phyloP scores from a whole-genome alignment of 2,329 filamentous ascomycete genomes.

The Colletotrichum echinochloae region DNA sequence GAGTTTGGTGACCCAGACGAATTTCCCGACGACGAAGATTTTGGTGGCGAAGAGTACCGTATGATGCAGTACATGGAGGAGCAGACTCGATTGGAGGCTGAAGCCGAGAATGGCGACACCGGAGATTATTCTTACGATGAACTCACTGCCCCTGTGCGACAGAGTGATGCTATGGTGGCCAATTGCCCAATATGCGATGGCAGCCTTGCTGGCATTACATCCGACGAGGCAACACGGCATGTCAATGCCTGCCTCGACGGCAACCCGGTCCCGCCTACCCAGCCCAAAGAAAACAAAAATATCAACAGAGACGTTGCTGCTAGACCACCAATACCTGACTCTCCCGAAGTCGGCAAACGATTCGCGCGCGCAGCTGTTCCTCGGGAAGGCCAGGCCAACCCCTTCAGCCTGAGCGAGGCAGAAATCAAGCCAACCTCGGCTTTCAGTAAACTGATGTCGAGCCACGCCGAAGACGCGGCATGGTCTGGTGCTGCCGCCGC shows the following conservation, averaged over 20 bases:
- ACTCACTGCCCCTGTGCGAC: slow-evolving; percentile 47
- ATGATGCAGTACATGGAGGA: slow-evolving; percentile 81
- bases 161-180: slow-evolving; percentile 50
- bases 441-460: slow-evolving; percentile 93
- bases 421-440: slow-evolving; percentile 70
- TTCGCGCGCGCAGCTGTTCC: slow-evolving; percentile 78
- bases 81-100: slow-evolving; percentile 72
- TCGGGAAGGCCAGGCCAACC: slow-evolving; percentile 83
- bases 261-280: slow-evolving; percentile 71
- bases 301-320: slow-evolving; percentile 21
- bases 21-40: slow-evolving; percentile 60
- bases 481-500: slow-evolving; percentile 89
- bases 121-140: slow-evolving; percentile 54
- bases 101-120: slow-evolving; percentile 63
- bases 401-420: slow-evolving; percentile 69
- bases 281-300: slow-evolving; percentile 40
- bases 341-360: slow-evolving; percentile 62
- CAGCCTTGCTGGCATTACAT: slow-evolving; percentile 68
- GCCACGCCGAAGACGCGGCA: slow-evolving; percentile 88
- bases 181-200: slow-evolving; percentile 83
- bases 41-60: slow-evolving; percentile 73
- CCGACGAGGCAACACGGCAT: slow-evolving; percentile 80
- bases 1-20: slow-evolving; percentile 64
- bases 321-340: slow-evolving; percentile 48
- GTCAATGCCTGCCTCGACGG: slow-evolving; percentile 96